phyloP scores from a whole-genome alignment of 2,329 filamentous ascomycete genomes.

The Iodosphaeria phyllophila region DNA sequence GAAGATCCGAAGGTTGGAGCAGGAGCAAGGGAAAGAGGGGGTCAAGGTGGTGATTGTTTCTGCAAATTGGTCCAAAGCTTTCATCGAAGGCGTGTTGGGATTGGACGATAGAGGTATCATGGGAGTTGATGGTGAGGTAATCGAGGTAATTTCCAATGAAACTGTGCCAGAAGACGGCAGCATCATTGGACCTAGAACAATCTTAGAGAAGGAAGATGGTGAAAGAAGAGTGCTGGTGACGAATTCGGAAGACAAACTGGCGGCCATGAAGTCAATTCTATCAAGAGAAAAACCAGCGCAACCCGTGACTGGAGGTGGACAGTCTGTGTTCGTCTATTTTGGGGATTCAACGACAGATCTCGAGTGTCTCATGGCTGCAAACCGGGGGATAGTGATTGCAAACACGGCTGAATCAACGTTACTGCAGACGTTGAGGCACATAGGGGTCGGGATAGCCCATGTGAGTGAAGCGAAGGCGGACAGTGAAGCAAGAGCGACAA shows the following conservation, averaged over 20 bases:
- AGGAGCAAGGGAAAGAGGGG: constrained; percentile 6
- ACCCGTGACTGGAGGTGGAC: too few relatives aligned
- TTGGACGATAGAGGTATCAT: too few relatives aligned
- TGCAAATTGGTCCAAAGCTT: constrained; percentile 30
- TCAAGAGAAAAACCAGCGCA: constrained; percentile 10
- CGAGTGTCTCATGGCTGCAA: constrained; percentile 25
- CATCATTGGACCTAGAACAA: constrained; percentile 20
- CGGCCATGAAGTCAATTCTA: constrained; percentile 16
- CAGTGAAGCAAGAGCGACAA: constrained; percentile 6
- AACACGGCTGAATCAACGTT: constrained; percentile 13
- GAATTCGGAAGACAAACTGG: constrained; percentile 27
- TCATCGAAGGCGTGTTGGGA: constrained; percentile 24
- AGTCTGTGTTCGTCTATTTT: too few relatives aligned
- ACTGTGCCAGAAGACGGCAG: constrained; percentile 18
- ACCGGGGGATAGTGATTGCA: constrained; percentile 26
- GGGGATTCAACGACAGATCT: constrained; percentile 39
- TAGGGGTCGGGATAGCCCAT: constrained; percentile 13
- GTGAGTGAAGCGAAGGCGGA: too few relatives aligned
- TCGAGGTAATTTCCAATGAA: constrained; percentile 26
- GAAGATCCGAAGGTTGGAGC: constrained; percentile 12
- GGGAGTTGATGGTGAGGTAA: too few relatives aligned
- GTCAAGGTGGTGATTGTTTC: constrained; percentile 26
- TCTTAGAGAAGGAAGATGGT: constrained; percentile 7
- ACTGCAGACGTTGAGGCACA: constrained; percentile 11
- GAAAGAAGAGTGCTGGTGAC: constrained; percentile 13